Conservation (phyloP, 306 rosid genomes). For the Prunus salicina region DNA sequence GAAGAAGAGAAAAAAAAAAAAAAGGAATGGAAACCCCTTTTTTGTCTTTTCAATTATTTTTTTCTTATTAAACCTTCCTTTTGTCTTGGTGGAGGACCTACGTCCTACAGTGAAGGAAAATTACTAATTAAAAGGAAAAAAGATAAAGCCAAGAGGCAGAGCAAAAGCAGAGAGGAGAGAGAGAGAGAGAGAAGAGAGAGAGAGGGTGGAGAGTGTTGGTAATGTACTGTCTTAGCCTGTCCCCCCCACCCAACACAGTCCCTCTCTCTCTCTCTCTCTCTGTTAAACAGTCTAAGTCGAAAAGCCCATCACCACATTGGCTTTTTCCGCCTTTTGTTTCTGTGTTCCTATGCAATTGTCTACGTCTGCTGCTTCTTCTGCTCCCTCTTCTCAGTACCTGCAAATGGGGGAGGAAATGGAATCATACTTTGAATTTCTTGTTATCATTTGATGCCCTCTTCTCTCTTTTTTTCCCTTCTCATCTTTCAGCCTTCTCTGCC, state of each 20-base stretch:
- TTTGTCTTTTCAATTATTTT: not conserved
- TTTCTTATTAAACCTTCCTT: conserved; percentile 20
- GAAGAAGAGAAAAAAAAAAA: not conserved
- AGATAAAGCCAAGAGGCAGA: conserved; percentile 42
- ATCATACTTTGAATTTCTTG: conserved; percentile 79
- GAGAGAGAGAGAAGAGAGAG: conserved; percentile 23
- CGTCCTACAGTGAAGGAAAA: conserved; percentile 36
- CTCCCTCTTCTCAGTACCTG: conserved; percentile 78
- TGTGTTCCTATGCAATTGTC: conserved; percentile 78
- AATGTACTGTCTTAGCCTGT: conserved; percentile 73
- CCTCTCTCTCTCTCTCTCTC: conserved; percentile 16
- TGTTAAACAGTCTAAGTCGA: conserved; percentile 49
- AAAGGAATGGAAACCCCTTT: conserved; percentile 7
- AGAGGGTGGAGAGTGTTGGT: conserved; percentile 63
- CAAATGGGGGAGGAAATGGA: conserved; percentile 65
- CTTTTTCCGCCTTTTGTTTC: conserved; percentile 75
- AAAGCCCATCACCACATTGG: conserved; percentile 66
- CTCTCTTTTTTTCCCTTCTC: not conserved
- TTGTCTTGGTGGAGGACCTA: conserved; percentile 71
- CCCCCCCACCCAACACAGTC: conserved; percentile 87
- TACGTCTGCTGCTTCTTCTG: conserved; percentile 64
- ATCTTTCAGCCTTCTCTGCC: conserved; percentile 16
- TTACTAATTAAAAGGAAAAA: conserved; percentile 28
- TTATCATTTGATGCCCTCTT: conserved; percentile 55
- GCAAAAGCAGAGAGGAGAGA: conserved; percentile 32